Conservation (phyloP, 768 basidiomycete species). For the Lactarius sanguifluus region DNA sequence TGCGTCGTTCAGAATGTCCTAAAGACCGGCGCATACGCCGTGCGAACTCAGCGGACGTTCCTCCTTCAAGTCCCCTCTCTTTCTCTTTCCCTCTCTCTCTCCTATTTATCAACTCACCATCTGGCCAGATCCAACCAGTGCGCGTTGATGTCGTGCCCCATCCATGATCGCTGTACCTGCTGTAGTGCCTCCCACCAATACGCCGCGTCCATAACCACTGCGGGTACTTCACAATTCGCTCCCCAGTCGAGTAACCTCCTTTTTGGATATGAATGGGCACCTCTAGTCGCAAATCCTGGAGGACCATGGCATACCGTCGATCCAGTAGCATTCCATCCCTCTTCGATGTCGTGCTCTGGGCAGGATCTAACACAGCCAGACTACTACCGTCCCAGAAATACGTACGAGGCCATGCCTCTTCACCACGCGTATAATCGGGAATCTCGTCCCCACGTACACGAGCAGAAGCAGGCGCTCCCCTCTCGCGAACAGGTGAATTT, state of each 20-base stretch:
- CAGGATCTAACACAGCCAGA: conserved; percentile 11
- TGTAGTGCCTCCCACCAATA: conserved; percentile 16
- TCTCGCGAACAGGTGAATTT: conserved; percentile 10
- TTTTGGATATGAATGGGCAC: conserved; percentile 22
- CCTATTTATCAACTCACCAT: conserved; percentile 18
- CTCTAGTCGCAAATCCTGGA: conserved; percentile 1
- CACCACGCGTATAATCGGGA: conserved; percentile 4
- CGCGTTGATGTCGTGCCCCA: conserved; percentile 25
- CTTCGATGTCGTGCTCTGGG: conserved; percentile 1
- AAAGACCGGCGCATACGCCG: conserved; percentile 18
- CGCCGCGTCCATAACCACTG: conserved; percentile 6
- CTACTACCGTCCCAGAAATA: neutral
- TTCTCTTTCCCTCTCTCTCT: conserved; percentile 3
- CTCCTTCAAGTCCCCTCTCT: conserved; percentile 3
- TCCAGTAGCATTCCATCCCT: conserved; percentile 12
- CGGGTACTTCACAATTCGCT: conserved; percentile 14
- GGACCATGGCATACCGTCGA: conserved; percentile 16
- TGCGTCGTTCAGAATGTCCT: conserved; percentile 10
- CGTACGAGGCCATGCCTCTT: conserved; percentile 3
- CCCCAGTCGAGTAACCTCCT: conserved; percentile 15
- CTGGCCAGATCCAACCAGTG: neutral
- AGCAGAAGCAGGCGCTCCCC: conserved; percentile 3
- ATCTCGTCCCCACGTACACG: neutral
- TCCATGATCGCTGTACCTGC: conserved; percentile 22
- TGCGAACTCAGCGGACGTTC: conserved; percentile 24